Evolutionary conservation across 2,329 filamentous ascomycete species (phyloP), one percentile per base, ranked within the genome.

Genomic region (Penicillium griseofulvum): DNA sequence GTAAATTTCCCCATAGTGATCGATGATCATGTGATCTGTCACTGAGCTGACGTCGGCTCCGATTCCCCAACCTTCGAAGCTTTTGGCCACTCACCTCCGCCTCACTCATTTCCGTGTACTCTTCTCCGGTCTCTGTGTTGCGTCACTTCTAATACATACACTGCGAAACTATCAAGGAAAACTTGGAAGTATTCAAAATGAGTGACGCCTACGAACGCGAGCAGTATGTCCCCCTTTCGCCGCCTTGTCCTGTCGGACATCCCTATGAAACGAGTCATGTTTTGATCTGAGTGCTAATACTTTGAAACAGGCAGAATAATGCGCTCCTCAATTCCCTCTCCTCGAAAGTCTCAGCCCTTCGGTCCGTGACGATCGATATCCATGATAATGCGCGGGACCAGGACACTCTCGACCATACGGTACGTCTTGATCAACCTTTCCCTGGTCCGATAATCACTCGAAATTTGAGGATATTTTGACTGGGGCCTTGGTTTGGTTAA

Each of bases 371-470:
- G 39, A 86, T 97, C 62, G 91, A 99, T 78, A 99, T 99, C 69
- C 97, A 97, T 82, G 92, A 97, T 77, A 91, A 94, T 72, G 94
- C 94, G 47, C 86, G 91, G 55, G 85, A 90, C 66, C 93, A 97
- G 67, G 85, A 89, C 63, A 84, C 96, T 60, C 89, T 99, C 64
- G 91, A 99, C 75, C 87, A 85, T 68, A 93, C 90, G 37, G 90
- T 95, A 81, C 55, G 85, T 77, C 62, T 43, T 24, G 22, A 34
- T 45, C 24, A 16, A 33, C 34, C 8, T 11, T 24, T 34, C 11
- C 5, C n/a, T 12, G 14, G 4, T 17, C 19, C 36, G 11, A 41
- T 33, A 24, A n/a, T 37, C 16, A 42, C n/a, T 22, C 22, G 22
- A 22, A 22, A 22, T 22, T n/a, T 31, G 14, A 7, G 26, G 5